A percentile compares a stretch with the other conserved stretches of the same genome.
These are phyloP conservation scores for Ganoderma resinaceum DNA, from an alignment of 1,284 basidiomycete species.

Conservation along the genomic window DNA sequence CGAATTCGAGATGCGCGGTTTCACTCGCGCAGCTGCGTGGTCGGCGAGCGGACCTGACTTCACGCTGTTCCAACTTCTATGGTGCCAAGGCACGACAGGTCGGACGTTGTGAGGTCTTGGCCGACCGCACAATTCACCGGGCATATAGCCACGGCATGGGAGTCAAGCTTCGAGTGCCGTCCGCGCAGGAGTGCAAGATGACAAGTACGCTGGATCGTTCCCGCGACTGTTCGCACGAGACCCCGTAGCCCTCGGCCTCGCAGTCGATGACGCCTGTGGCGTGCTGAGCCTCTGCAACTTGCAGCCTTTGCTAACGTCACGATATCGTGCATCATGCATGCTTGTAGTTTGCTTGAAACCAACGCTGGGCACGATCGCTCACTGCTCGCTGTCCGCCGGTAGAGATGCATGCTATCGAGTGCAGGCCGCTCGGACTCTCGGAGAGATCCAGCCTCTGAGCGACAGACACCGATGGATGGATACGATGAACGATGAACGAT, in stretches of 20 bases:
- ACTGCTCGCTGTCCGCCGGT: background rate
- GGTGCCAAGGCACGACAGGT: background rate
- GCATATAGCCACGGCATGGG: background rate
- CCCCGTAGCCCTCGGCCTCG: background rate
- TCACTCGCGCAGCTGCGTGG: background rate
- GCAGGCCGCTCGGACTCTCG: background rate
- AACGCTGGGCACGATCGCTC: background rate
- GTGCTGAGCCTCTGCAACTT: background rate
- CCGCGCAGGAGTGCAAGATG: background rate
- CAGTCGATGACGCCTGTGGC: constrained; percentile 1
- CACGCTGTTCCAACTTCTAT: background rate
- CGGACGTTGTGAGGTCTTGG: background rate
- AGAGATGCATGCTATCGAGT: background rate
- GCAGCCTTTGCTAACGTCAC: background rate
- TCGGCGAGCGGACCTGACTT: background rate
- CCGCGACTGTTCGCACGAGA: background rate
- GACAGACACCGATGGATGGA: constrained; percentile 1
- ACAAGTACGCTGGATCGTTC: background rate
- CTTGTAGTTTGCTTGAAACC: background rate
- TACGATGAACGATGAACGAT: constrained; percentile 6
- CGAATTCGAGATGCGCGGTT: background rate
- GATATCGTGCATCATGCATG: background rate
- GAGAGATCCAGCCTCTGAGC: background rate
- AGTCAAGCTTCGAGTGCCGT: background rate
- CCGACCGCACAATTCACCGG: background rate